phyloP scores from a whole-genome alignment of 2,329 filamentous ascomycete genomes.

The Epichloe sibirici region DNA sequence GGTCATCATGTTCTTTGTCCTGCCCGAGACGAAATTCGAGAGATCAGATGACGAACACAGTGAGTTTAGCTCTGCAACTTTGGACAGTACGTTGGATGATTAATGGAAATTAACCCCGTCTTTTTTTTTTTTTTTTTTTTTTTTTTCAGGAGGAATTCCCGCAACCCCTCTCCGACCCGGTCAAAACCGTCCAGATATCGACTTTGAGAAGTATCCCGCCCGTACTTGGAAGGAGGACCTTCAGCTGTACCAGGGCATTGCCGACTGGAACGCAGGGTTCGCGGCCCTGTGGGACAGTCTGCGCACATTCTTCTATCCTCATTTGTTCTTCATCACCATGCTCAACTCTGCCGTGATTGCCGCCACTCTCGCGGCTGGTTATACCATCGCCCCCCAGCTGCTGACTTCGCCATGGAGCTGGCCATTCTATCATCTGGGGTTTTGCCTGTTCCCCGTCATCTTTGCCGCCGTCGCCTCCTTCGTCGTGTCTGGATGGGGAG shows the following conservation, averaged over 20 bases:
- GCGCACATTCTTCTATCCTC: conserved; percentile 3
- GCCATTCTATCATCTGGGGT: conserved; percentile 1
- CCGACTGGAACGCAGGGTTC: neutral
- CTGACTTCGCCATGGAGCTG: neutral
- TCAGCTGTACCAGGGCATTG: neutral
- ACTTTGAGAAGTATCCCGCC: neutral
- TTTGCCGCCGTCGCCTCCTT: neutral
- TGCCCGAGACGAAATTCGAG: conserved; percentile 1
- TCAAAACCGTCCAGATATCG: neutral
- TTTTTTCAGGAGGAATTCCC: neutral
- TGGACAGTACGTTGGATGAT: no score
- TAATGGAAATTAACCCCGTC: no score
- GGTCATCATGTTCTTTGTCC: conserved; percentile 1
- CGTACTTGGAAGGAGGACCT: neutral
- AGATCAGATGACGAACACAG: conserved; percentile 1
- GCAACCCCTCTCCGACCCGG: neutral
- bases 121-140: no score
- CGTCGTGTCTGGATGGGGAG: neutral
- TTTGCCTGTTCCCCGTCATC: conserved; percentile 2
- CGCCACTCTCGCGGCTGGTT: conserved; percentile 1
- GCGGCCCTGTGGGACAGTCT: conserved; percentile 1
- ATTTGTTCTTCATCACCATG: conserved; percentile 3
- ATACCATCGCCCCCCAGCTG: neutral
- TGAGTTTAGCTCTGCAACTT: neutral
- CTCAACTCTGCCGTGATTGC: conserved; percentile 2